Evolutionary conservation across 2,329 filamentous ascomycete species (phyloP), one percentile per base, ranked within the genome.

Genomic region (Thelonectria rubi): DNA sequence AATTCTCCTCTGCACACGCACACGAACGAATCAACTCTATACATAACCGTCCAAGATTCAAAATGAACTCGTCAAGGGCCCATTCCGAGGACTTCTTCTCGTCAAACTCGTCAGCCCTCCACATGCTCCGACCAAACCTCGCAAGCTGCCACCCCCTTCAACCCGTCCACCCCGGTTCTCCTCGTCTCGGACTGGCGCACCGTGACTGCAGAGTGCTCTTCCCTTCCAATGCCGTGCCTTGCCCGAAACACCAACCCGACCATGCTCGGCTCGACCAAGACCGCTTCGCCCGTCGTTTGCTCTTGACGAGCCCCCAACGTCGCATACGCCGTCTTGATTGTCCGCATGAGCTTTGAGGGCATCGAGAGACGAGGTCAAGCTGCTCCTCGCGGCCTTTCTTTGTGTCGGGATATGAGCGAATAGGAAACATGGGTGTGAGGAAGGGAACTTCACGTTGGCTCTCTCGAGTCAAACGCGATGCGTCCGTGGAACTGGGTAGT

Each of bases 311-410:
- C 11, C 47, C 47, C 47, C 30, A 49, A 14, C 47, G 47, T 24
- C 26, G 47, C 26, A 49, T 49, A 49, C 47, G 47, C n/a, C 47
- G 47, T 34, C 47, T 49, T 18, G 47, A 49, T 21, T 37, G 30
- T 14, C 14, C 11, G 45, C 45, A 26, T 30, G 45, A 47, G 21
- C 14, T 47, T 21, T 47, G 42, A 34, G 11, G 7, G 12, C 3
- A 6, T 14, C 18, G 3, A 54, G 51, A 18, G 17, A 17, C n/a
- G n/a, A 40, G 17, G 24, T 40, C 18, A 40, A 26, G 34, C 24
- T 9, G 11, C 14, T 4, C 15, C 10, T 9, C 12, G n/a, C 17
- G 12, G 34, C 15, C 12, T 37, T 37, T 37, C 3, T 37, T 37
- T 37, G 11, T 15, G 15, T 37, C 12, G 4, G n/a, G 30, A 20